Conservation (phyloP, 208 protist species). For the Leishmania turanica region DNA sequence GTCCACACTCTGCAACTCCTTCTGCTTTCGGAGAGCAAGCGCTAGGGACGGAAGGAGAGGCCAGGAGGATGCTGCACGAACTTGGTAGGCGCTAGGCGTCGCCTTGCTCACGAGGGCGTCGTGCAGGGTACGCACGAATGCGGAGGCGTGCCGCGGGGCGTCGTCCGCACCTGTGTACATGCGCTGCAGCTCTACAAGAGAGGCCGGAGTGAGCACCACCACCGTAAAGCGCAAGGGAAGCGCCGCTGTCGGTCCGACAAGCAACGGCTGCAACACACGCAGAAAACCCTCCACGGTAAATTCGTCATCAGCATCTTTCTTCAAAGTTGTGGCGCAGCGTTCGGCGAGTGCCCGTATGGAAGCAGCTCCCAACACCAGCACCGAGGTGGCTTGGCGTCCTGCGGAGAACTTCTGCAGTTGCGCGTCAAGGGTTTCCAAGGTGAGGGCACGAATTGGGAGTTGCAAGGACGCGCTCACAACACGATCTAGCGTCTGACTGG, state of each 20-base stretch:
- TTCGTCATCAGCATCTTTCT: not conserved
- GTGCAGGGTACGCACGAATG: slow-evolving; percentile 1
- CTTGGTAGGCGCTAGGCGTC: not conserved
- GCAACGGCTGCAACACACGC: slow-evolving; percentile 12
- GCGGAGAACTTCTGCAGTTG: slow-evolving; percentile 10
- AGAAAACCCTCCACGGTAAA: not conserved
- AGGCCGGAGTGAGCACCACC: slow-evolving; percentile 21
- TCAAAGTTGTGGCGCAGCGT: not conserved
- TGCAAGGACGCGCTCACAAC: slow-evolving; percentile 13
- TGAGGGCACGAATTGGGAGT: slow-evolving; percentile 18
- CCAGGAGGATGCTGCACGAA: slow-evolving; percentile 11
- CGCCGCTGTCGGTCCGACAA: not conserved
- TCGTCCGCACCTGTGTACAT: not conserved
- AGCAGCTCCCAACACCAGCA: slow-evolving; percentile 23
- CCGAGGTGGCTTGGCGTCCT: not conserved
- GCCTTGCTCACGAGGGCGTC: slow-evolving; percentile 5
- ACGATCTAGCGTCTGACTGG: slow-evolving; percentile 21
- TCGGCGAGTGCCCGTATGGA: slow-evolving; percentile 18
- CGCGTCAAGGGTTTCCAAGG: slow-evolving; percentile 3
- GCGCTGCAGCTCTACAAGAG: slow-evolving; percentile 22
- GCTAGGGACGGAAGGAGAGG: slow-evolving; percentile 17
- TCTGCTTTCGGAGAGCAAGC: not conserved
- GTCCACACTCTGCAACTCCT: slow-evolving; percentile 10
- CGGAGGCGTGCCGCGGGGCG: not conserved
- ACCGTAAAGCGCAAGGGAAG: not conserved